Evolutionary conservation across 371 early-diverging fungal species (phyloP).

Genomic region (Gilbertella persicaria): DNA sequence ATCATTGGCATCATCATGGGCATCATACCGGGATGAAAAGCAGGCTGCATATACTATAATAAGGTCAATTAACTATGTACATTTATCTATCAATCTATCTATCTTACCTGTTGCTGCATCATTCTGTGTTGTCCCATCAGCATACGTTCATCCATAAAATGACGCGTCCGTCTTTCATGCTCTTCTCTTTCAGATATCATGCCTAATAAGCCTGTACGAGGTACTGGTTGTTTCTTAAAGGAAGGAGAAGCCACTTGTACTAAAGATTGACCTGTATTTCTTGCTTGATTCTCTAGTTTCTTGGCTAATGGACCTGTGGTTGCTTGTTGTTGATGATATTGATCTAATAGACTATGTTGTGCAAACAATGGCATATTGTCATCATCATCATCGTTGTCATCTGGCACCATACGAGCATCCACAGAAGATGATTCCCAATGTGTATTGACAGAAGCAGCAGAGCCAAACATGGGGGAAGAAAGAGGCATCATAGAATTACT

Average conservation of each 20-base stretch:
- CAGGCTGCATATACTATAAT: conserved; percentile 17
- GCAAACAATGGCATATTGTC: conserved; percentile 26
- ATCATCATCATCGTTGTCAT: conserved; percentile 9
- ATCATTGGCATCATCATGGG: conserved; percentile 38
- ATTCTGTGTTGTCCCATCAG: conserved; percentile 44
- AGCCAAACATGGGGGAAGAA: conserved; percentile 18
- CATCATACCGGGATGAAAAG: conserved; percentile 18
- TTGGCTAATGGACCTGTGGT: background rate
- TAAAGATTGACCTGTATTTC: conserved; percentile 36
- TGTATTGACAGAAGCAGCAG: conserved; percentile 6
- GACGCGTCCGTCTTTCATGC: conserved; percentile 24
- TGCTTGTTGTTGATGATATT: background rate
- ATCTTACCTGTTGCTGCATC: conserved; percentile 33
- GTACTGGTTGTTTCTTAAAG: conserved; percentile 24
- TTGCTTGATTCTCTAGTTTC: conserved; percentile 14
- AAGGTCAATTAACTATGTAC: background rate
- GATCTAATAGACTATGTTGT: conserved; percentile 29
- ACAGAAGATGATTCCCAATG: conserved; percentile 29
- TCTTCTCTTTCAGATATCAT: conserved; percentile 42
- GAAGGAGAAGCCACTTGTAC: conserved; percentile 17
- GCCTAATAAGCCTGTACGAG: conserved; percentile 35
- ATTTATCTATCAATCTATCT: conserved; percentile 5
- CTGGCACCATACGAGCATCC: conserved; percentile 22
- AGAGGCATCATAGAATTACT: conserved; percentile 1
- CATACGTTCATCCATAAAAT: conserved; percentile 28